Evolutionary conservation across 768 basidiomycete species (phyloP).

Genomic region (Mycena sanguinolenta): DNA sequence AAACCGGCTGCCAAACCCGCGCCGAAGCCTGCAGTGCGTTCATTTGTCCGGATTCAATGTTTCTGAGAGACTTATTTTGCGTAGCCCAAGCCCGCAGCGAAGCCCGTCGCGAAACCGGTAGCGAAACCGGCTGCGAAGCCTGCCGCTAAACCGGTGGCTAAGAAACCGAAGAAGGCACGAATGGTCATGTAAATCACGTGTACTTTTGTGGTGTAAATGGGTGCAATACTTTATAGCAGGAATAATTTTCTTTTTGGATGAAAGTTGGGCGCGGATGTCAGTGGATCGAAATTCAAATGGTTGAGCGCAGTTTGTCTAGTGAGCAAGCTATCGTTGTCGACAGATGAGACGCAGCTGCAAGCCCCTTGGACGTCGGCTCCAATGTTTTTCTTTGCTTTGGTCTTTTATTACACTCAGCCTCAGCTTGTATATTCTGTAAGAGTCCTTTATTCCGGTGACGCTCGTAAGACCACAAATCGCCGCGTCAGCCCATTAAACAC

Average conservation of each 20-base stretch:
- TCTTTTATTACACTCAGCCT: too few species aligned
- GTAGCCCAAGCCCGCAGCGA: background rate
- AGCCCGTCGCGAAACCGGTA: background rate
- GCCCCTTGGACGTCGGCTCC: too few species aligned
- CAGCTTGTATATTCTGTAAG: too few species aligned
- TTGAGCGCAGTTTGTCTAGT: too few species aligned
- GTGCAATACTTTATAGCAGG: background rate
- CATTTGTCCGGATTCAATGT: background rate
- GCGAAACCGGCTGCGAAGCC: background rate
- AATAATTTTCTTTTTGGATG: too few species aligned
- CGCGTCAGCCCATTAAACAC: slow-evolving; percentile 90
- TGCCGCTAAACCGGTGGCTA: background rate
- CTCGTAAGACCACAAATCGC: slow-evolving; percentile 72
- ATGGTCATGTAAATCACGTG: too few species aligned
- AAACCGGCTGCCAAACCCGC: background rate
- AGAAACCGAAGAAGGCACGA: background rate
- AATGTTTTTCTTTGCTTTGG: too few species aligned
- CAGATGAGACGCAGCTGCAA: too few species aligned
- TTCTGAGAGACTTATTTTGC: background rate
- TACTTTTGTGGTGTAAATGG: background rate
- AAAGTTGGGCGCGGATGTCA: too few species aligned
- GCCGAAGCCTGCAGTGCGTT: slow-evolving; percentile 4
- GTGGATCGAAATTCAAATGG: too few species aligned
- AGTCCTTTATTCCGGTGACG: background rate
- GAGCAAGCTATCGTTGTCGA: too few species aligned